These are phyloP conservation scores for Lecanicillium sp. DNA, from an alignment of 2,329 filamentous ascomycete genomes.

Conservation along the genomic window DNA sequence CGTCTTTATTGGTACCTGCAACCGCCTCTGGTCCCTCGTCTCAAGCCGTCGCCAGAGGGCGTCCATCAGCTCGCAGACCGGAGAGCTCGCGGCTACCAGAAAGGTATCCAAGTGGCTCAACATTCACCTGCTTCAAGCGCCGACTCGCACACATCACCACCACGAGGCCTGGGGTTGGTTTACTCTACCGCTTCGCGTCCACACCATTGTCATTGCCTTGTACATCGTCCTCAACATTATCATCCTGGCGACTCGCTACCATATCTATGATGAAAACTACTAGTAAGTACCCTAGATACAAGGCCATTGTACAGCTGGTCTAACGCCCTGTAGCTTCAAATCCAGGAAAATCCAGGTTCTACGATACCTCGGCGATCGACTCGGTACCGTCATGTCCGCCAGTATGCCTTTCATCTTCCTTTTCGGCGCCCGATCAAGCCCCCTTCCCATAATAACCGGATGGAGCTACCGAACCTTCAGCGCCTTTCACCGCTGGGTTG, in stretches of 20 bases:
- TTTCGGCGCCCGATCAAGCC: constrained; percentile 57
- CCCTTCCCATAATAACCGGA: constrained; percentile 54
- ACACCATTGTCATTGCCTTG: constrained; percentile 27
- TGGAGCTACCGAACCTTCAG: constrained; percentile 60
- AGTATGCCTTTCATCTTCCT: constrained; percentile 56
- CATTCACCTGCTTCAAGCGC: constrained; percentile 14
- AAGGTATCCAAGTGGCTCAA: constrained; percentile 8
- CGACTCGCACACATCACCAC: constrained; percentile 16
- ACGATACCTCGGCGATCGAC: constrained; percentile 52
- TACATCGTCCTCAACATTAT: constrained; percentile 29
- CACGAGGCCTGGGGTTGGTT: constrained; percentile 28
- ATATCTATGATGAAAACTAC: constrained; percentile 24
- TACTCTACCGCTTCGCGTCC: constrained; percentile 30
- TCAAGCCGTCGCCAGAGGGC: not conserved
- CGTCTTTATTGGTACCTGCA: constrained; percentile 11
- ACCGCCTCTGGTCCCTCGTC: constrained; percentile 10
- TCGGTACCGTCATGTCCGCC: constrained; percentile 51
- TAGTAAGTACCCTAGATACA: constrained; percentile 22
- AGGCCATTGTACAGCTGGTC: constrained; percentile 22
- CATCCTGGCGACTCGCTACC: constrained; percentile 25
- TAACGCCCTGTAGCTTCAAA: constrained; percentile 3
- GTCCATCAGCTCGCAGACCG: not conserved
- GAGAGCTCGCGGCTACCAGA: not conserved
- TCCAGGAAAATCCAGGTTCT: constrained; percentile 23
- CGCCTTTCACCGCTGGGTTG: constrained; percentile 57